Conservation (phyloP, 2,329 filamentous ascomycete species). For the Alternaria metachromatica region DNA sequence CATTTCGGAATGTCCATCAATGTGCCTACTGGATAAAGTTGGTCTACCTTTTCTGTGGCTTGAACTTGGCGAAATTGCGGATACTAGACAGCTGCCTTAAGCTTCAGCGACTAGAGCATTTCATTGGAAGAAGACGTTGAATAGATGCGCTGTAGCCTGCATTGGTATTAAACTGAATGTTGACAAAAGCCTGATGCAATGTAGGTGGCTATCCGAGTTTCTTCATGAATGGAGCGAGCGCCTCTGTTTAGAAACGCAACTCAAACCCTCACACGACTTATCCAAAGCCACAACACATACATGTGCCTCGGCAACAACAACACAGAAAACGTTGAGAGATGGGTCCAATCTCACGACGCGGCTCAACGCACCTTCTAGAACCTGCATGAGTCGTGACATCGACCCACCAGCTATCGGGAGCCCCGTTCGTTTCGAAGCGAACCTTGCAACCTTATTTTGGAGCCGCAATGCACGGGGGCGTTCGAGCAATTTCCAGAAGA, state of each 20-base stretch:
- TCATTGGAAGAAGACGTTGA: background rate
- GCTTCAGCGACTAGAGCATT: background rate
- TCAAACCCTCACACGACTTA: background rate
- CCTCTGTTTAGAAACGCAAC: background rate
- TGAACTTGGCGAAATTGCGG: background rate
- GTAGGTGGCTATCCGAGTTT: background rate
- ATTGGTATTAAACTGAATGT: background rate
- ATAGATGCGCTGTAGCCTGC: background rate
- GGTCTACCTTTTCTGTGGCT: background rate
- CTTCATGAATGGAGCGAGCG: background rate
- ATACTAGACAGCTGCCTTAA: background rate
- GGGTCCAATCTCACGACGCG: conserved; percentile 18
- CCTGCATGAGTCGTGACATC: conserved; percentile 15
- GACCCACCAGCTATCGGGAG: conserved; percentile 26
- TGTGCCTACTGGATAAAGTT: background rate
- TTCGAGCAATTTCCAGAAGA: background rate
- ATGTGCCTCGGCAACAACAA: conserved; percentile 4
- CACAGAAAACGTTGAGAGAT: background rate
- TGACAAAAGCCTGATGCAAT: background rate
- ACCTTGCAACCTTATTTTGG: conserved; percentile 10
- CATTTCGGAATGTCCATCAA: background rate
- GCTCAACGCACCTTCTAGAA: conserved; percentile 22
- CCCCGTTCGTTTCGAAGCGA: conserved; percentile 16
- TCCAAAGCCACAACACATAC: background rate
- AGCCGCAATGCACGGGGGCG: conserved; percentile 1